Evolutionary conservation across 352 stramenopile species (phyloP).

Genomic region (Phytophthora colocasiae): DNA sequence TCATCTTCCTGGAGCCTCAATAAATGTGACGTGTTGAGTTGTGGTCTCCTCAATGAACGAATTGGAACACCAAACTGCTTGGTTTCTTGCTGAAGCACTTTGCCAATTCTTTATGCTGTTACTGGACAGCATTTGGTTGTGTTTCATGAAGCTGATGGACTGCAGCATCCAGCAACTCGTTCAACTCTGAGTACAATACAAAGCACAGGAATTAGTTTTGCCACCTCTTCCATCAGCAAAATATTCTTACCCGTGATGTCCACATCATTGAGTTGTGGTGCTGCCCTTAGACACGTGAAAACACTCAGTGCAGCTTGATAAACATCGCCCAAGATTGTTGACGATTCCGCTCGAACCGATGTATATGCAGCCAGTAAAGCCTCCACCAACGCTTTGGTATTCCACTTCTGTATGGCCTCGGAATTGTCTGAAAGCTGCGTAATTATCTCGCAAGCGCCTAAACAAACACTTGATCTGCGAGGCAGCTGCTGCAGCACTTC

Average conservation of each 20-base stretch:
- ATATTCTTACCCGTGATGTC: background rate
- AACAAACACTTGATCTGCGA: constrained; percentile 22
- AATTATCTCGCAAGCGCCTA: constrained; percentile 33
- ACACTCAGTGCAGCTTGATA: constrained; percentile 9
- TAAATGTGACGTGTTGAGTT: constrained; percentile 62
- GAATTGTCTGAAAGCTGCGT: constrained; percentile 20
- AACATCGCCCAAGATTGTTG: constrained; percentile 6
- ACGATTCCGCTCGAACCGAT: constrained; percentile 8
- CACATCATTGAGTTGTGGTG: constrained; percentile 12
- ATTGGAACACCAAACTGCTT: too few relatives aligned
- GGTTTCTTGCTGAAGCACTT: too few relatives aligned
- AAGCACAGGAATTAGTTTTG: too few relatives aligned
- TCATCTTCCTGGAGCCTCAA: constrained; percentile 62
- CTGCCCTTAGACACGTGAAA: constrained; percentile 5
- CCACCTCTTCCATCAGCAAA: background rate
- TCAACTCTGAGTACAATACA: constrained; percentile 1
- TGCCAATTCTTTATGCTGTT: too few relatives aligned
- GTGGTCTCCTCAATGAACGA: background rate
- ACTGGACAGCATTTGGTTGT: background rate
- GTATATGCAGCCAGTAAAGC: constrained; percentile 16
- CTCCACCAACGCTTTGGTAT: constrained; percentile 18
- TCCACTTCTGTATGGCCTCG: constrained; percentile 11
- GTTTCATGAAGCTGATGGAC: background rate
- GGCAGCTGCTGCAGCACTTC: constrained; percentile 34
- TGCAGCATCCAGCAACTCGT: constrained; percentile 8